Evolutionary conservation across 2,329 filamentous ascomycete species (phyloP), one percentile per base, ranked within the genome.

Genomic region (Phaeoacremonium minimum): DNA sequence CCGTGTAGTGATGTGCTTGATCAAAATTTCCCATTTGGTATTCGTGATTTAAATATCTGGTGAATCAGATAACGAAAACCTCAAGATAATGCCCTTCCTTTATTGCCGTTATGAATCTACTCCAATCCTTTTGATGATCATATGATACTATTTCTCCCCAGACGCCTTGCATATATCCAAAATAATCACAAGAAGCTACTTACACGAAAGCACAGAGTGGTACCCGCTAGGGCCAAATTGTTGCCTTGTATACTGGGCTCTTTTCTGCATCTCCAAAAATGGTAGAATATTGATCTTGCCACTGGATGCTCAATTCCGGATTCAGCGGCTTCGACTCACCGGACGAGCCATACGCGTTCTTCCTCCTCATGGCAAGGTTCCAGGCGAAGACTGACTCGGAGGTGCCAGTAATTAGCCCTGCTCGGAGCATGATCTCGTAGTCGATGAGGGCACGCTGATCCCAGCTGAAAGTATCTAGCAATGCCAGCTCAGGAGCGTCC

Each of bases 361-460:
- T 40, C 37, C 69, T 58, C 16, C 60, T 54, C 41, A 71, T 46
- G 8, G 67, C 68, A 13, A 75, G 46, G 37, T 66, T 67, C 61
- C 67, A 73, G 12, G 62, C 61, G 36, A 73, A 71, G 40, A 56
- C 61, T 38, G 64, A 69, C 47, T 61, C 61, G 7, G 63, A 60
- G 8, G 65, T 53, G 0, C 71, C 71, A 1, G 60, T 59, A 39
- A 73, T 63, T 14, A 63, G 50, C 9, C 58, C 61, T 15, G 64
- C 63, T 17, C 65, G 55, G 34, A 64, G 51, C 45, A 73, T 51
- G 4, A 75, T 61, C 44, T 73, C 66, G 50, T 67, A 73, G 48
- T 76, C 71, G 6, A 74, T 61, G 15, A 74, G 51, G 4, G 61
- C 64, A 38, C 66, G 63, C 51, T 75, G 70, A 48, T 73, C 69